These are phyloP conservation scores for Pachysandra terminalis DNA, from an alignment of 164 flowering plant species.

Conservation along the genomic window DNA sequence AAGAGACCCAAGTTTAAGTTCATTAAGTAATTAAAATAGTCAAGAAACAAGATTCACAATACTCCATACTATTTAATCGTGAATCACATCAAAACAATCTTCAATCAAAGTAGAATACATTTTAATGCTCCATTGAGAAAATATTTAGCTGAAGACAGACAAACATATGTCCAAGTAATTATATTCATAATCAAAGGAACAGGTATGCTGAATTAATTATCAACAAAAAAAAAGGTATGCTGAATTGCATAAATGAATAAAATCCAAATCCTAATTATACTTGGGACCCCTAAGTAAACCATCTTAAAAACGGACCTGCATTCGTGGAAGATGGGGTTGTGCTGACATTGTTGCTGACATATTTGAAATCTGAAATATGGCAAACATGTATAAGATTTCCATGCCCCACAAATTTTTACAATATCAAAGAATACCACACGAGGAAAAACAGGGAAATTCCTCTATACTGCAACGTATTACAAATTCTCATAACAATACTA, in stretches of 20 bases:
- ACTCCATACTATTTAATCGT: no score
- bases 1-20: no score
- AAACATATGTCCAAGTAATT: no score
- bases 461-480: background rate
- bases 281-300: background rate
- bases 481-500: background rate
- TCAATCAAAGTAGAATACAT: background rate
- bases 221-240: background rate
- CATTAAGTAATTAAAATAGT: no score
- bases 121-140: background rate
- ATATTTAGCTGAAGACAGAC: background rate
- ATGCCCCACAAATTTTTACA: background rate
- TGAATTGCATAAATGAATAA: background rate
- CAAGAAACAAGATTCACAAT: no score
- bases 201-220: background rate
- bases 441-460: background rate
- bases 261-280: background rate
- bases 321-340: slow-evolving; percentile 61
- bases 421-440: background rate
- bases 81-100: no score
- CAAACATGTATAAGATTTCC: background rate
- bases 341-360: slow-evolving; percentile 72
- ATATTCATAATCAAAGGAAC: no score
- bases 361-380: slow-evolving; percentile 59
- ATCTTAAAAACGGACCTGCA: slow-evolving; percentile 57